Base-by-base conservation (phyloP, 2,329 filamentous ascomycete species). In the Lachnellula arida region DNA sequence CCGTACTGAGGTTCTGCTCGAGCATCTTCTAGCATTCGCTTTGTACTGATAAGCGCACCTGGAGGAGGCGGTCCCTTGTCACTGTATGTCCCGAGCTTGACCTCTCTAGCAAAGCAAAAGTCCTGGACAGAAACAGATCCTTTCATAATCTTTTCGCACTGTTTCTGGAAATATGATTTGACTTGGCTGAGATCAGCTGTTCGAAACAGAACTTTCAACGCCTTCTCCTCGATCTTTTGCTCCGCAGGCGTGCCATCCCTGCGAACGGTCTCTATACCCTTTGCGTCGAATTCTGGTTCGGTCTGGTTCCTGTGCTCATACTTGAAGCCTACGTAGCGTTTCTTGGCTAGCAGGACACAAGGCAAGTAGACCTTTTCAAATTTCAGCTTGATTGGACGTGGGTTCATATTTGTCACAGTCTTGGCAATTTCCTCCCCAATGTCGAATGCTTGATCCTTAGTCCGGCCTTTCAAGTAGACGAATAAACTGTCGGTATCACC, bases 331-430 rank as follows among this genome's bases (percentile, higher is more conserved):
- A 97, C 95, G 65, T 99, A 99, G 54, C 94, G 88, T 70, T 99
- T 99, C 76, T 99, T 99, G 17, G 95, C 91, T 0, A 99, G 80
- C 4, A 99, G 79, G 0, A 97, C 85, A 69, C 93, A 97, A 0
- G 95, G 94, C 61, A 96, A 89, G 72, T 99, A 99, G 1, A 99
- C 93, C 66, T 99, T 99, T 70, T 99, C 94, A 64, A 99, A 97
- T 70, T 97, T 97, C 60, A 99, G 86, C 73, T 96, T 97, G 63
- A 99, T 78, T 0, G 94, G 94, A 1, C 87, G 83, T 2, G 94
- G 95, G 67, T 97, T 99, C 76, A 89, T 87, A 53, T 90, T 82
- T 0, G 94, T 97, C 55, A 99, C 84, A 14, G 87, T 86, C 66
- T 88, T 83, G 35, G 92, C 88, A 59, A 99, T 99, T 68, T 97